These are phyloP conservation scores for Eucalyptus camaldulensis DNA, from an alignment of 345 rosid genomes.

Conservation along the genomic window DNA sequence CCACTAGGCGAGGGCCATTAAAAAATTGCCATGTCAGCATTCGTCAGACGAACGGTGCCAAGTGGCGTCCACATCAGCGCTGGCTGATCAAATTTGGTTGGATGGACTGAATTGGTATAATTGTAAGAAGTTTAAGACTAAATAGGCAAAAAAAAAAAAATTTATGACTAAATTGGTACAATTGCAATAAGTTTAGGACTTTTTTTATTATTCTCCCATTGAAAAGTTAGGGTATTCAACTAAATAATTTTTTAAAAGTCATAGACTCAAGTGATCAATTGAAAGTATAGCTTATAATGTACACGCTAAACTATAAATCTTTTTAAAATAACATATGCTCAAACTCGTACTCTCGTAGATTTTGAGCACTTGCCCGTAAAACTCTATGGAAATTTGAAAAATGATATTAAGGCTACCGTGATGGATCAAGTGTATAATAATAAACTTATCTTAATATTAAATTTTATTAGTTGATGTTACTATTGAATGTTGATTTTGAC, in stretches of 20 bases:
- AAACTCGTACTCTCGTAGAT: background rate
- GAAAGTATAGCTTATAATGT: background rate
- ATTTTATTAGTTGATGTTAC: background rate
- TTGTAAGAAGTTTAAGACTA: too few species aligned
- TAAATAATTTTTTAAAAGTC: too few species aligned
- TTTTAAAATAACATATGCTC: background rate
- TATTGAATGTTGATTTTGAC: background rate
- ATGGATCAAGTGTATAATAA: background rate
- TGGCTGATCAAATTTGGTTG: rapidly evolving
- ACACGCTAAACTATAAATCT: background rate
- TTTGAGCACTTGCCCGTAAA: background rate
- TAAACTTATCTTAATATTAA: background rate
- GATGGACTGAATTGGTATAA: too few species aligned
- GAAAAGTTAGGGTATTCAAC: too few species aligned
- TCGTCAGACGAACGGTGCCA: rapidly evolving
- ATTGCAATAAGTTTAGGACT: too few species aligned
- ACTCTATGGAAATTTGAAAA: background rate
- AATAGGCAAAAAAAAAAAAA: too few species aligned
- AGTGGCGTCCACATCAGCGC: rapidly evolving
- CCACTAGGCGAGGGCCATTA: too few species aligned
- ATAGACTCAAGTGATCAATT: too few species aligned
- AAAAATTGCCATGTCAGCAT: too few species aligned
- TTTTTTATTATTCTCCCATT: too few species aligned
- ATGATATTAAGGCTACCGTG: background rate
- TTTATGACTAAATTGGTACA: too few species aligned